Base-by-base conservation (phyloP, 495 filamentous ascomycete species). In the Aspergillus ostianus region DNA sequence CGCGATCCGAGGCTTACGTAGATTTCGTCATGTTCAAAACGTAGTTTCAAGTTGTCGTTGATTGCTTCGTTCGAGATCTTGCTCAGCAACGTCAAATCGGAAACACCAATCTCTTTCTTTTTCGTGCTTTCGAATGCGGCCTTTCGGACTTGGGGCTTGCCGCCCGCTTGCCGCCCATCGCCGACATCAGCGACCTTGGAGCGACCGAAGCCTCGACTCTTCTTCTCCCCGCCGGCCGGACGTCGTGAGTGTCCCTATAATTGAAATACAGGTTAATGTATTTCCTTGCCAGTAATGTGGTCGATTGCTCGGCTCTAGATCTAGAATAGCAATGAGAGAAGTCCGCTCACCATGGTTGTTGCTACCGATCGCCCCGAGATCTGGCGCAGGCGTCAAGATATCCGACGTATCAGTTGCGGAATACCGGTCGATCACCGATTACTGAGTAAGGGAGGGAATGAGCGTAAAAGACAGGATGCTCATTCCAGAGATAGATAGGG, bases 1-100 rank as follows among this genome's bases (percentile, higher is more conserved):
- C 59, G 56, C 58, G 56, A 8, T 51, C 51, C 56, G 57, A 12
- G 56, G 75, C 88, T 74, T 80, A 91, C 88, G 78, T 99, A 99
- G 72, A 99, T 99, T 78, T 98, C 92, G 63, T 80, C 86, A 81
- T 92, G 91, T 67, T 97, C 90, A 73, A 99, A 99, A 46, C 95
- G 87, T 73, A 96, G 91, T 79, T 96, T 95, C 74, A 99, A 69
- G 74, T 99, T 99, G 57, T 97, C 93, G 76, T 99, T 99, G 79
- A 99, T 99, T 18, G 93, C 92, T 73, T 99, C 95, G 70, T 98
- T 97, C 60, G 92, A 94, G 60, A 99, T 94, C 77, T 98, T 97
- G 78, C 91, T 96, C 66, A 99, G 89, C 60, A 99, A 81, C 6
- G 95, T 99, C 65, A 99, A 82, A 82, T 99, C 95, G 19, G 95